Percentiles rank a stretch among this genome's conserved stretches.
These are phyloP conservation scores for Scopulariopsis brevicaulis DNA, from an alignment of 2,329 filamentous ascomycete species.

Conservation along the genomic window DNA sequence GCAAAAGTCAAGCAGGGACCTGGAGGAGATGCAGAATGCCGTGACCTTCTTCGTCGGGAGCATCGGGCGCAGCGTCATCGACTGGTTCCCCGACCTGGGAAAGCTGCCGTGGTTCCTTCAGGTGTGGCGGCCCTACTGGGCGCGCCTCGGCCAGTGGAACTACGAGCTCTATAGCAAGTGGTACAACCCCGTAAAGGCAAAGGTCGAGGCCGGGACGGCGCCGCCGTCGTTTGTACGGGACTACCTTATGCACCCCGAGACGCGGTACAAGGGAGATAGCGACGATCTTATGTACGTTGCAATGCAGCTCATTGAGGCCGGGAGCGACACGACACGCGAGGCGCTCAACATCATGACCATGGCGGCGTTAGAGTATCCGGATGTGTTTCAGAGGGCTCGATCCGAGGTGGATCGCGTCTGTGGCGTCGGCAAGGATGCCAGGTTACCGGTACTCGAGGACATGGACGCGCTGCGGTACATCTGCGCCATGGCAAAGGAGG, in stretches of 20 bases:
- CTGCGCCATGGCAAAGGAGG: constrained; percentile 31
- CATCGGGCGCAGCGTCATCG: constrained; percentile 20
- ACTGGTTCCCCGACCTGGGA: constrained; percentile 23
- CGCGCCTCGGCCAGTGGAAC: constrained; percentile 19
- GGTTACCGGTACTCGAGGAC: constrained; percentile 27
- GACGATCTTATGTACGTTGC: constrained; percentile 27
- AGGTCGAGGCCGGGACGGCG: constrained; percentile 14
- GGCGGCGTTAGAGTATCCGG: constrained; percentile 18
- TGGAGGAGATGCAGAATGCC: constrained; percentile 23
- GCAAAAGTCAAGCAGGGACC: constrained; percentile 16
- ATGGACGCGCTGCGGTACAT: constrained; percentile 26
- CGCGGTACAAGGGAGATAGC: constrained; percentile 17
- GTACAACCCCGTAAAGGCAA: constrained; percentile 18
- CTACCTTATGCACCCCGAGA: constrained; percentile 13
- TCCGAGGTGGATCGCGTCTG: constrained; percentile 30
- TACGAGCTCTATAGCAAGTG: constrained; percentile 19
- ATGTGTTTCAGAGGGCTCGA: constrained; percentile 21
- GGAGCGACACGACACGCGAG: constrained; percentile 29
- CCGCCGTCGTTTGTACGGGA: constrained; percentile 22
- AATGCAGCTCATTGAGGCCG: constrained; percentile 26
- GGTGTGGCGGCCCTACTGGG: constrained; percentile 19
- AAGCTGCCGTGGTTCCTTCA: constrained; percentile 19
- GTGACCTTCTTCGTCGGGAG: constrained; percentile 20
- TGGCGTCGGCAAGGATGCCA: constrained; percentile 15
- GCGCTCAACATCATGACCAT: constrained; percentile 18